Evolutionary conservation across 441 rosid species (phyloP), one percentile per base, ranked within the genome.

Genomic region (Viola pubescens): DNA sequence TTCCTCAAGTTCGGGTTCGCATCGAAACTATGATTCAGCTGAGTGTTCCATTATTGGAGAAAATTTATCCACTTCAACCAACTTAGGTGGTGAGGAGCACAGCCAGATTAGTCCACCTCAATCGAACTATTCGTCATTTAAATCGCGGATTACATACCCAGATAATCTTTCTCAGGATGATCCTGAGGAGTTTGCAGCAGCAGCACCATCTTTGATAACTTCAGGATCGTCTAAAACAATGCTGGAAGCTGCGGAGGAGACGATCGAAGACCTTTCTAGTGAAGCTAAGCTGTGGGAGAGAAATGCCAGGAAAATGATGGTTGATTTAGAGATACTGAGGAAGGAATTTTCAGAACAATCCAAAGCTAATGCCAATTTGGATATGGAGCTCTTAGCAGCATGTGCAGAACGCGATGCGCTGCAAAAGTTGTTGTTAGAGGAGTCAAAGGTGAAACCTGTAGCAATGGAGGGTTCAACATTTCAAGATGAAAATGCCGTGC

Each of bases 261-360:
- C 84, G 9, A 83, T 81, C 50, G 64, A 66, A 55, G 76, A 81
- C 45, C 80, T 83, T 46, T 69, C 42, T 0, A 71, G 58, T 11
- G 84, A 83, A 75, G 73, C 85, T 4, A 81, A 77, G 64, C 74
- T 65, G 79, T 83, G 85, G 88, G 77, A 85, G 76, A 74, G 77
- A 68, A 79, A 72, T 56, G 76, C 89, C 3, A 68, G 69, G 56
- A 81, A 81, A 60, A 57, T 75, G 12, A 77, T 53, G 74, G 69
- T 78, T 46, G 89, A 81, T 42, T 62, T 81, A 72, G 88, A 83
- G 46, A 42, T 55, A 4, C 46, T 76, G 70, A 79, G 69, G 65
- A 79, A 76, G 69, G 81, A 81, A 52, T 60, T 60, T 61, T 70
- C 78, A 10, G 82, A 79, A n/a, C 77, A 62, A 62, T 81, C 82